These are phyloP conservation scores for Effrenium voratum DNA, from an alignment of 73 alveolate species.

Conservation along the genomic window DNA sequence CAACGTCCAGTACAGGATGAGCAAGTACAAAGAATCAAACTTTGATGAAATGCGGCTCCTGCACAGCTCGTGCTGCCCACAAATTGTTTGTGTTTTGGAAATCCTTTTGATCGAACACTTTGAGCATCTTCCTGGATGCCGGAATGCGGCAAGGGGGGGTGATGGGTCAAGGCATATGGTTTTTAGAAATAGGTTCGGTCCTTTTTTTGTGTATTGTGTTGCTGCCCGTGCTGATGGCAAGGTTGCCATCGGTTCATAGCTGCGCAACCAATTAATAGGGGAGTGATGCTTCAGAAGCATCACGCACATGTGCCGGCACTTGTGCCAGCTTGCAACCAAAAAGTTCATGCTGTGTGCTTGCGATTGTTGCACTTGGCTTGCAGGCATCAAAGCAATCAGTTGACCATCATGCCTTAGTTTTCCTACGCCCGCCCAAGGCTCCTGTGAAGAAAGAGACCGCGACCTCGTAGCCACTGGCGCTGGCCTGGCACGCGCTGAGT, in stretches of 20 bases:
- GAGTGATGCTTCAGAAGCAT: background rate
- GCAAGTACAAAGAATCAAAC: background rate
- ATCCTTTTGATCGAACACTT: background rate
- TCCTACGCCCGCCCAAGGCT: background rate
- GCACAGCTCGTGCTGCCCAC: too few species aligned
- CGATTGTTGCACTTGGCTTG: background rate
- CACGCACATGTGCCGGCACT: background rate
- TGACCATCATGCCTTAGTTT: background rate
- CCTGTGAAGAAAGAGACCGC: too few species aligned
- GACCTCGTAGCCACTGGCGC: too few species aligned
- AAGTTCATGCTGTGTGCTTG: background rate
- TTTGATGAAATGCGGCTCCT: background rate
- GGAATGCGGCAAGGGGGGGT: background rate
- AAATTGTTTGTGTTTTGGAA: background rate
- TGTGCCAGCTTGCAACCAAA: background rate
- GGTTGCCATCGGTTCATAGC: background rate
- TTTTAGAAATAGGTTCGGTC: background rate
- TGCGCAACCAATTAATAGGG: too few species aligned
- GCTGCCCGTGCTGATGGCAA: background rate
- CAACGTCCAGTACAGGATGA: background rate
- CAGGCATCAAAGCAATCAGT: background rate
- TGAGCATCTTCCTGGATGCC: background rate
- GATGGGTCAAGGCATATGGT: background rate
- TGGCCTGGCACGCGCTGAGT: too few species aligned
- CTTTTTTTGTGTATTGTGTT: background rate